Base-by-base conservation (phyloP, 2,329 filamentous ascomycete species). In the Venturia pyrina region DNA sequence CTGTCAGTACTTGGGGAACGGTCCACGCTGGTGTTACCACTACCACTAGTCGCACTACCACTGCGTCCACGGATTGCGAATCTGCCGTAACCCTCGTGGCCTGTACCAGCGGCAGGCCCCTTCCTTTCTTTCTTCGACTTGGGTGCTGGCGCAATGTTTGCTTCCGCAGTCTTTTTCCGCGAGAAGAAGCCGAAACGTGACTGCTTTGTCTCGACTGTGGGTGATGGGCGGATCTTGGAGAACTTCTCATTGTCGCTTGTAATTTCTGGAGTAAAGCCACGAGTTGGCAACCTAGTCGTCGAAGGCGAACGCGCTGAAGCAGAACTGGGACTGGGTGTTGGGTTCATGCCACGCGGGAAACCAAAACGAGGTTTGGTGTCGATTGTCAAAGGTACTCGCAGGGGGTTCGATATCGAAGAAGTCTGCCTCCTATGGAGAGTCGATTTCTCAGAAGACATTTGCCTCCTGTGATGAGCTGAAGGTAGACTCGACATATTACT, bases 61-160 rank as follows among this genome's bases (percentile, higher is more conserved):
- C 87, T 91, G 65, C 88, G 84, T 40, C 88, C 83, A 66, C 87
- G 84, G 40, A 79, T 71, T 5, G 82, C 78, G 66, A 90, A 80
- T 66, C 83, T 84, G 0, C 89, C 89, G 71, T 93, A 93, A 1
- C 89, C 89, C 78, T 98, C 93, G 72, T 98, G 92, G 0, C 93
- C 93, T 46, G 93, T 98, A n/a, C 93, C 93, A 50, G 93, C 93
- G 19, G 84, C 86, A 28, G 93, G 93, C 0, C 93, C 93, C 75
- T 91, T 93, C 37, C 89, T 71, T 1, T 70, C 70, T 48, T 66
- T 84, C 68, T 83, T 86, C 10, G 87, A 86, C 46, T 83, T 86
- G n/a, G 87, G 83, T 0, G 74, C 67, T 13, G 76, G 67, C n/a
- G 75, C 73, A 53, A 61, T 44, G 21, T 85, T 81, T 4, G 83